Evolutionary conservation across 495 filamentous ascomycete genomes (phyloP), one percentile per base, ranked within the genome.

Genomic region (Tuber borchii): DNA sequence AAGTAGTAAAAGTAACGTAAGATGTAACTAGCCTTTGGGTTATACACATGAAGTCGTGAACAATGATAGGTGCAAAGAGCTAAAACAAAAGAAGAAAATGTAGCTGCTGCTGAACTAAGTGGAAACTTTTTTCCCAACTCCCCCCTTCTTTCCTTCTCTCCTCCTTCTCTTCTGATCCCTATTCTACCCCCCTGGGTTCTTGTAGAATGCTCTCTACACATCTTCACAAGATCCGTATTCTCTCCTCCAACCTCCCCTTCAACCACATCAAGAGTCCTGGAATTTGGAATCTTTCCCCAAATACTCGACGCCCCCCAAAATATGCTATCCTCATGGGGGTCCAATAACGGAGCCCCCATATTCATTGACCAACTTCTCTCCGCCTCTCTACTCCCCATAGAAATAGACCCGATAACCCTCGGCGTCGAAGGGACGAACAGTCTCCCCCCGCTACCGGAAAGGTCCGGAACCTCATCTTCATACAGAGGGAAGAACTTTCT

Each of bases 161-260:
- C 92, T 88, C 79, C 92, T 84, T 84, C 90, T 92, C 86, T 95
- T 97, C 95, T 94, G 97, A 5, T 91, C 91, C 37, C 94, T 87
- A 83, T 97, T 98, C 73, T 91, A 89, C 68, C 97, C 93, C 2
- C 95, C 94, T 2, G 95, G 87, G 76, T 94, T 88, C 83, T 96
- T 94, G 89, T 92, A 98, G 84, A 97, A 99, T 89, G 90, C 81
- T 94, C 92, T 61, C 90, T 87, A 84, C 97, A 97, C 83, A n/a
- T 46, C 75, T 82, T 74, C 10, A 78, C 84, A 14, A 83, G 84
- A 31, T 84, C 85, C 5, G 85, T 84, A 8, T 85, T 83, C 1
- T 83, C 84, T 10, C 84, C 84, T 9, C 84, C 86, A 16, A 82
- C 83, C 17, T 84, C 82, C 10, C 51, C 51, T 4, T 82, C 85